A percentile compares a stretch with the other conserved stretches of the same genome.
phyloP scores from a whole-genome alignment of 2,329 filamentous ascomycete species.

The Elsinoe ampelina region DNA sequence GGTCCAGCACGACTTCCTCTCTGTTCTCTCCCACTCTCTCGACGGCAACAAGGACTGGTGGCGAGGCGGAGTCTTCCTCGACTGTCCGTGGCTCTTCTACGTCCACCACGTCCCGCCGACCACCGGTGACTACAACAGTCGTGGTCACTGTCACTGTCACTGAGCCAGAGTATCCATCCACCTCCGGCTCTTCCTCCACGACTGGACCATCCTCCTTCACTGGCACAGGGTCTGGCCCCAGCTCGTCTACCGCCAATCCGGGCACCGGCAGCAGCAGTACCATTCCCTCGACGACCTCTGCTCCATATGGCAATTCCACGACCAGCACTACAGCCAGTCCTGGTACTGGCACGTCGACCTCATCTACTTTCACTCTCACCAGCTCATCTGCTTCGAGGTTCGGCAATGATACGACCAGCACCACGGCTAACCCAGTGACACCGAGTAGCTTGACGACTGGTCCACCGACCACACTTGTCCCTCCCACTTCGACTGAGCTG shows the following conservation, averaged over 20 bases:
- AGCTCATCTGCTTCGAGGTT: constrained; percentile 8
- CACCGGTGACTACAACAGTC: constrained; percentile 1
- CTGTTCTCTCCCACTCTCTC: constrained; percentile 1
- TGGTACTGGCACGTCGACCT: background rate
- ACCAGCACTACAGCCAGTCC: background rate
- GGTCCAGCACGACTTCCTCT: constrained; percentile 1
- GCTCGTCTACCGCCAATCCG: background rate
- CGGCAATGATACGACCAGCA: constrained; percentile 1
- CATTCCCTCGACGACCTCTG: background rate
- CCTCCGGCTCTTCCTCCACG: background rate
- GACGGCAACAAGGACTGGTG: background rate
- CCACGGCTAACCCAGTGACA: background rate
- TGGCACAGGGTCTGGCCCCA: constrained; percentile 5
- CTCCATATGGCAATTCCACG: constrained; percentile 5
- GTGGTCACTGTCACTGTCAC: background rate
- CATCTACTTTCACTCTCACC: background rate
- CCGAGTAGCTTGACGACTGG: background rate
- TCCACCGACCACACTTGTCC: background rate
- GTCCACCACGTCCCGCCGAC: background rate
- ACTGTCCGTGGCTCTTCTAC: background rate
- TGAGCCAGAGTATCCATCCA: background rate
- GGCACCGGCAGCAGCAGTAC: constrained; percentile 1
- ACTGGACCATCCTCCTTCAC: constrained; percentile 3
- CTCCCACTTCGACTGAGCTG: background rate
- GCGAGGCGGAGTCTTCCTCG: background rate